phyloP scores from a whole-genome alignment of 2,329 filamentous ascomycete genomes.

The Fusarium subtropicale region DNA sequence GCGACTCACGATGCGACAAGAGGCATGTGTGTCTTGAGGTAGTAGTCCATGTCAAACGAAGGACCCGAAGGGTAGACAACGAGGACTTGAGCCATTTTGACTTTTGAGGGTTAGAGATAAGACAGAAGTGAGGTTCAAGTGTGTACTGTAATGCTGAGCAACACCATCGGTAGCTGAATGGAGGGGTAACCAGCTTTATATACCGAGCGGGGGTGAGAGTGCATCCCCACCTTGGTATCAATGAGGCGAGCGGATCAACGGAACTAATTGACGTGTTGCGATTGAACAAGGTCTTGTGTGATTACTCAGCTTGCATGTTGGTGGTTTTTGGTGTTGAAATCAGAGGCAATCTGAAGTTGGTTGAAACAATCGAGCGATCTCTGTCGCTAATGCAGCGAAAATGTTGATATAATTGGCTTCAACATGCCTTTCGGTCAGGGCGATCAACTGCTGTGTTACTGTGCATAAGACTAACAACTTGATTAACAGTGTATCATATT shows the following conservation, averaged over 20 bases:
- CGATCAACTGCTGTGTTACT: background rate
- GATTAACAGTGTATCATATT: background rate
- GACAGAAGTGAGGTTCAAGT: background rate
- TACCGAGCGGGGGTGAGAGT: conserved; percentile 8
- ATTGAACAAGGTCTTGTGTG: background rate
- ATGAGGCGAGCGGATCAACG: conserved; percentile 19
- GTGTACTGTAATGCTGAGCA: background rate
- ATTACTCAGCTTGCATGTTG: conserved; percentile 11
- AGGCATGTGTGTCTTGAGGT: conserved; percentile 46
- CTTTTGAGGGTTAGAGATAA: conserved; percentile 1
- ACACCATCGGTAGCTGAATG: conserved; percentile 8
- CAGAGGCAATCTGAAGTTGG: background rate
- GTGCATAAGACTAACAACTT: background rate
- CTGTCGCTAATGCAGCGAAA: background rate
- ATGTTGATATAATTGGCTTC: background rate
- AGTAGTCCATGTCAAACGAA: conserved; percentile 45
- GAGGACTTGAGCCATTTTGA: conserved; percentile 42
- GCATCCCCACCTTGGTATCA: conserved; percentile 19
- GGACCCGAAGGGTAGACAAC: conserved; percentile 46
- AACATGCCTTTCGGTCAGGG: background rate
- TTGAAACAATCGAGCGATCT: background rate
- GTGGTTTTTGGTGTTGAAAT: background rate
- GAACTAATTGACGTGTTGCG: conserved; percentile 11
- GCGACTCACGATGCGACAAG: conserved; percentile 39
- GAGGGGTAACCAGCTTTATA: conserved; percentile 26